Base-by-base conservation (phyloP, 306 rosid genomes). In the Hippophae tibetana region DNA sequence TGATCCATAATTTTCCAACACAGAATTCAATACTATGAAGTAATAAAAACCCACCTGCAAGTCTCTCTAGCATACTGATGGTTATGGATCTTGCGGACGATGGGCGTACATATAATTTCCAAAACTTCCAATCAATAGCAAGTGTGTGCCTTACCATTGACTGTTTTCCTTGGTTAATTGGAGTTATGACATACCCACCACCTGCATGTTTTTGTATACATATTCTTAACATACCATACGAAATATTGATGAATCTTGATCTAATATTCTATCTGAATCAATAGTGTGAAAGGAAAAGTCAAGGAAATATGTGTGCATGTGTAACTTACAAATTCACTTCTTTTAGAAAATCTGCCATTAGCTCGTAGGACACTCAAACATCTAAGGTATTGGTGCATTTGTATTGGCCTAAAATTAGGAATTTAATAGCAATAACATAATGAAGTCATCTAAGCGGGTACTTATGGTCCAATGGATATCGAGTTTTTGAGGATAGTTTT, bases 71-170 rank as follows among this genome's bases (percentile, higher is more conserved):
- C 97, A 90, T 90, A 5, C 81, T 74, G 46, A 86, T 68, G 43
- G 95, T 90, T 58, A 81, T 77, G 69, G 88, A 51, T 61, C 86
- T 78, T 55, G 85, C 73, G 50, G 86, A 75, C 12, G 97, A 61
- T 12, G 89, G 94, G 3, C 79, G 86, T 54, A 77, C 52, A 72
- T 75, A 75, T 46, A 82, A 64, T 67, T 84, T 90, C 97, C 97
- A 90, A 55, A 63, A 84, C 69, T 82, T 90, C 97, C 97, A 90
- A 73, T 90, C 94, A 62, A 90, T 57, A 26, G 97, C 78, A 82
- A 90, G 95, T 94, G 86, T 90, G 75, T 90, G 97, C 51, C 78
- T 86, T 51, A 90, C 94, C 27, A 86, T 72, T 6, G 97, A 82
- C 10, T 77, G 83, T 13, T 81, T 82, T 71, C 95, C 90, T 31